A percentile compares a stretch with the other conserved stretches of the same genome.
Conservation (phyloP, 2,329 filamentous ascomycete species). For the Akanthomyces uredinophilus region DNA sequence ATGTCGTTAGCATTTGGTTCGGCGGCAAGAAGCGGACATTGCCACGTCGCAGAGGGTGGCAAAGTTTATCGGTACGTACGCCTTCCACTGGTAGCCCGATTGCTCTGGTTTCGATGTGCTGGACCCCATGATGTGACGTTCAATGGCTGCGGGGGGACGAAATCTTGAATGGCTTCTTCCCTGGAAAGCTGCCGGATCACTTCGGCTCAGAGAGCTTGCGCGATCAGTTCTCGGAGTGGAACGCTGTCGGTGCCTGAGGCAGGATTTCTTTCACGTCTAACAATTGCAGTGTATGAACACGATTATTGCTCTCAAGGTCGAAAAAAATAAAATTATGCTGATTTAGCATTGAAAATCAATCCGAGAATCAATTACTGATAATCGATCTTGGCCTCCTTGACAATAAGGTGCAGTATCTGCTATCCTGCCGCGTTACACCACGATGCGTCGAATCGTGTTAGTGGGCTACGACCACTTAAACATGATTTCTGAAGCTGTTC, state of each 20-base stretch:
- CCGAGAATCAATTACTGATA: too few relatives aligned
- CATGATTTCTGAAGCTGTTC: too few relatives aligned
- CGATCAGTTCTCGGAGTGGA: constrained; percentile 20
- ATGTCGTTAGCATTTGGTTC: constrained; percentile 5
- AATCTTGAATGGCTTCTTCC: constrained; percentile 24
- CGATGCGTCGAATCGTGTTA: too few relatives aligned
- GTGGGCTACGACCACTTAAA: too few relatives aligned
- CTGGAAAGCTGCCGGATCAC: constrained; percentile 30
- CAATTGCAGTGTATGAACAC: not conserved
- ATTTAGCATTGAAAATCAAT: too few relatives aligned
- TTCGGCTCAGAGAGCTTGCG: constrained; percentile 27
- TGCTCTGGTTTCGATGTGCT: constrained; percentile 49
- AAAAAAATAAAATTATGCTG: too few relatives aligned
- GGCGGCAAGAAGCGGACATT: not conserved
- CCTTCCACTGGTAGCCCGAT: constrained; percentile 46
- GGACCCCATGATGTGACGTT: constrained; percentile 47
- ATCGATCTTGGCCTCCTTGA: too few relatives aligned
- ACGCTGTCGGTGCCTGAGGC: constrained; percentile 29
- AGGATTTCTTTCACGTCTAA: not conserved
- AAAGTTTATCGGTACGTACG: constrained; percentile 36
- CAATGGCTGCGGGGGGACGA: constrained; percentile 16
- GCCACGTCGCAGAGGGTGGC: constrained; percentile 12
- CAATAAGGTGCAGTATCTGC: too few relatives aligned
- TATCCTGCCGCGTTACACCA: too few relatives aligned
- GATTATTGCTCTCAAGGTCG: too few relatives aligned